phyloP scores from a whole-genome alignment of 768 basidiomycete genomes.

The Mycena indigotica region DNA sequence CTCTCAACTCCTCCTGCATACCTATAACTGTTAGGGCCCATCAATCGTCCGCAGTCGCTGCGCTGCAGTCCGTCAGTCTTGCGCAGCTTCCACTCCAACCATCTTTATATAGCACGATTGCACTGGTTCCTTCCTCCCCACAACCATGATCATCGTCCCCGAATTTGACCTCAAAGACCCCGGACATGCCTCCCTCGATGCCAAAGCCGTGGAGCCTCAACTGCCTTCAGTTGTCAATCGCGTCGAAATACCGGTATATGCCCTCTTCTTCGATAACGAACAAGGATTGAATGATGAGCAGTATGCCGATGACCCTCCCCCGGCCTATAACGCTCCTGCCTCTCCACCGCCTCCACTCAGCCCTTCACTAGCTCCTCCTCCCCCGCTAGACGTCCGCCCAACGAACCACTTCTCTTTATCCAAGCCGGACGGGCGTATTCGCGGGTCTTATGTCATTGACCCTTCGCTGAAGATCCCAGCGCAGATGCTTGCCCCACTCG shows the following conservation, averaged over 20 bases:
- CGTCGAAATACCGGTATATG: background rate
- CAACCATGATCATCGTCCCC: conserved; percentile 13
- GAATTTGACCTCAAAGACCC: conserved; percentile 5
- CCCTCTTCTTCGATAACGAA: background rate
- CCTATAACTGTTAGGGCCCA: too few relatives aligned
- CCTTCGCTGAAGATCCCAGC: conserved; percentile 43
- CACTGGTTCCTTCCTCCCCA: background rate
- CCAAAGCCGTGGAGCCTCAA: background rate
- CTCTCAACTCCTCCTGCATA: too few relatives aligned
- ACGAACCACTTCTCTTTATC: conserved; percentile 36
- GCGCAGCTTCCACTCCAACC: too few relatives aligned
- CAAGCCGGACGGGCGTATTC: conserved; percentile 32
- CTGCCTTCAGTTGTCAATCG: conserved; percentile 10
- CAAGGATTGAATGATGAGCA: too few relatives aligned
- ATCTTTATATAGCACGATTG: too few relatives aligned
- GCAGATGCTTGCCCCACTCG: conserved; percentile 41
- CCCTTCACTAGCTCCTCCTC: background rate
- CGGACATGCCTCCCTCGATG: background rate
- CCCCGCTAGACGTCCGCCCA: conserved; percentile 26
- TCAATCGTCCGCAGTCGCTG: too few relatives aligned
- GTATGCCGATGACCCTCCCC: conserved; percentile 20
- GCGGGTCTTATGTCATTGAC: conserved; percentile 46
- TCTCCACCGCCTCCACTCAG: background rate
- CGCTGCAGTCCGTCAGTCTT: too few relatives aligned
- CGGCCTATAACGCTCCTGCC: conserved; percentile 5